phyloP scores from a whole-genome alignment of 2,329 filamentous ascomycete species.

The Pseudogymnoascus sp. region DNA sequence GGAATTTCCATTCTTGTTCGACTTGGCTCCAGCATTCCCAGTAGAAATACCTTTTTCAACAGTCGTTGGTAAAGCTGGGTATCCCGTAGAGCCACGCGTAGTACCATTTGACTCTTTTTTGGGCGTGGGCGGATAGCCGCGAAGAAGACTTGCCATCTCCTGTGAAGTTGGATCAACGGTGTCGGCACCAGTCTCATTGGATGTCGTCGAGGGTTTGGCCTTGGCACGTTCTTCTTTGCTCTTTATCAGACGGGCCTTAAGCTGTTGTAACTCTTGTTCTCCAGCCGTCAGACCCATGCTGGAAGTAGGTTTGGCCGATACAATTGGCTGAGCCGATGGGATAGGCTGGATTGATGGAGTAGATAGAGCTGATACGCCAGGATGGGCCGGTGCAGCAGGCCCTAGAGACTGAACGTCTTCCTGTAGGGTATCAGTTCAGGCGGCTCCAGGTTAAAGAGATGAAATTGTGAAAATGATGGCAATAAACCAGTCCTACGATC shows the following conservation, averaged over 20 bases:
- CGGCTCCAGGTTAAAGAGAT: not conserved
- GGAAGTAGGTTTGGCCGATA: constrained; percentile 13
- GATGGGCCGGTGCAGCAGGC: constrained; percentile 17
- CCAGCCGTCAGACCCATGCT: constrained; percentile 21
- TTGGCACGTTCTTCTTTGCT: constrained; percentile 19
- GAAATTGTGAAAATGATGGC: too few species aligned
- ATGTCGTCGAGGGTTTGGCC: not conserved
- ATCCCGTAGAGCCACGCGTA: not conserved
- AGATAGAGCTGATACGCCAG: not conserved
- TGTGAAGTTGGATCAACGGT: not conserved
- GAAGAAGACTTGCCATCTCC: constrained; percentile 1
- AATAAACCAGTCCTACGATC: not conserved
- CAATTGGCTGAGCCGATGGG: not conserved
- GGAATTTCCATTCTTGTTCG: not conserved
- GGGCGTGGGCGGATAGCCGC: not conserved
- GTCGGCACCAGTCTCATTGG: not conserved
- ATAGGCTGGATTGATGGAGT: constrained; percentile 15
- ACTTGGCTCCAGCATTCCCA: not conserved
- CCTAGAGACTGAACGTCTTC: constrained; percentile 18
- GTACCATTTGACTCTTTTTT: not conserved
- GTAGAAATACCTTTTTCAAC: not conserved
- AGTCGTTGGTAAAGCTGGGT: not conserved
- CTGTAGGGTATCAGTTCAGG: not conserved
- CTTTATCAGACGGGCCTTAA: constrained; percentile 26
- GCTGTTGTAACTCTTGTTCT: constrained; percentile 27